A percentile compares a stretch with the other conserved stretches of the same genome.
These are phyloP conservation scores for Cutaneotrichosporon daszewskae DNA, from an alignment of 1,284 basidiomycete genomes.

Conservation along the genomic window DNA sequence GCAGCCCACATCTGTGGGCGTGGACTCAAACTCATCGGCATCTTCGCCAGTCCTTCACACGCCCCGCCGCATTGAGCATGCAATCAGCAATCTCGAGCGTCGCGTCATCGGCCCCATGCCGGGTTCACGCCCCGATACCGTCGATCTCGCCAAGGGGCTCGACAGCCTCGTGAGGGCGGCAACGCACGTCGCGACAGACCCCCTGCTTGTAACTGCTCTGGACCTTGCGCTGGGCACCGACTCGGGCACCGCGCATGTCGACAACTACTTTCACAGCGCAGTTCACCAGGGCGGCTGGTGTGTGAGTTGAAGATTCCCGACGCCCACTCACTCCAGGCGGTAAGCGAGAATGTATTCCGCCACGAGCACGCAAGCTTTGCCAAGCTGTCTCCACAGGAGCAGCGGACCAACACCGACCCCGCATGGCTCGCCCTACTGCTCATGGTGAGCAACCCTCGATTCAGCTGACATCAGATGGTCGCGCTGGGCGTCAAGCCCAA, in stretches of 20 bases:
- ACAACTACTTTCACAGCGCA: no score
- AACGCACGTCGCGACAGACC: no score
- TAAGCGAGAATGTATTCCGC: slow-evolving; percentile 2
- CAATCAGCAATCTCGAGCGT: background rate
- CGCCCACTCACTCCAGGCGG: slow-evolving; percentile 1
- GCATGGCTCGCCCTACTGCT: slow-evolving; percentile 19
- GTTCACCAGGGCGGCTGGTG: no score
- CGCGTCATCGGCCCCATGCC: background rate
- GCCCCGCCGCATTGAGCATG: background rate
- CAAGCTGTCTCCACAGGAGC: no score
- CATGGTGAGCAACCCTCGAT: slow-evolving; percentile 10
- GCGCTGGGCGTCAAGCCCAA: slow-evolving; percentile 10
- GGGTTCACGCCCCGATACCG: no score
- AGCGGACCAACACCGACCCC: slow-evolving; percentile 4
- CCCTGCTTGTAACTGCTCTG: no score
- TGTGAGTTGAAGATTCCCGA: no score
- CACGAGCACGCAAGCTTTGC: background rate
- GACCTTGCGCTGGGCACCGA: no score
- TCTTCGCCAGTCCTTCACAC: background rate
- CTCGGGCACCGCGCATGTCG: no score
- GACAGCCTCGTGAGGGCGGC: no score
- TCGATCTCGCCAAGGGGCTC: no score
- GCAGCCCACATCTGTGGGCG: background rate
- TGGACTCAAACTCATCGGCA: background rate
- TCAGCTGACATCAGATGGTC: slow-evolving; percentile 11